phyloP scores from a whole-genome alignment of 2,329 filamentous ascomycete genomes.

The Magnaporthiopsis rhizophila region DNA sequence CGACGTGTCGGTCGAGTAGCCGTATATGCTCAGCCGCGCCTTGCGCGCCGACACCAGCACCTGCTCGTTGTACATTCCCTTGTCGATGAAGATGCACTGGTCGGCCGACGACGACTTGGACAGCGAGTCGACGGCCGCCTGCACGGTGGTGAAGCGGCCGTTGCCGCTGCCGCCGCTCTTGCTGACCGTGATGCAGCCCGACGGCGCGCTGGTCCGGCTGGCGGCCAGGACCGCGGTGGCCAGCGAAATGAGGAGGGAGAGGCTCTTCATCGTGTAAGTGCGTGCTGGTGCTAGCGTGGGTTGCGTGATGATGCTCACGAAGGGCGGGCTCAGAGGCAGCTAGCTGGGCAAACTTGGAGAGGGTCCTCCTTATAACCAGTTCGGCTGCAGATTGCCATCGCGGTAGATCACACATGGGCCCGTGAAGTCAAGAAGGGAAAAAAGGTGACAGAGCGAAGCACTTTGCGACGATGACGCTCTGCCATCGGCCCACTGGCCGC shows the following conservation, averaged over 20 bases:
- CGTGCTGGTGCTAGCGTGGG: neutral
- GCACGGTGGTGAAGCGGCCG: conserved; percentile 24
- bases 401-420: neutral
- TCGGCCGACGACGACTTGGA: conserved; percentile 38
- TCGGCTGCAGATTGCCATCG: neutral
- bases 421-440: neutral
- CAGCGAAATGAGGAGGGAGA: conserved; percentile 3
- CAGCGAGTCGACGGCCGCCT: conserved; percentile 50
- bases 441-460: neutral
- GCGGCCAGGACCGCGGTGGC: conserved; percentile 6
- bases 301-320: no score
- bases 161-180: neutral
- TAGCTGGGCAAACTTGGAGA: no score
- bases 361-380: no score
- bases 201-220: conserved; percentile 1
- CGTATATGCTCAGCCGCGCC: conserved; percentile 41
- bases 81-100: conserved; percentile 55
- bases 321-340: no score
- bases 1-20: conserved; percentile 45
- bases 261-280: neutral
- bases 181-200: conserved; percentile 5
- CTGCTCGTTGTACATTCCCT: conserved; percentile 54
- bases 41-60: conserved; percentile 41
- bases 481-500: neutral
- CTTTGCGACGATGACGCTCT: neutral